These are phyloP conservation scores for Phytophthora cryptogea DNA, from an alignment of 352 stramenopile species.

Conservation along the genomic window DNA sequence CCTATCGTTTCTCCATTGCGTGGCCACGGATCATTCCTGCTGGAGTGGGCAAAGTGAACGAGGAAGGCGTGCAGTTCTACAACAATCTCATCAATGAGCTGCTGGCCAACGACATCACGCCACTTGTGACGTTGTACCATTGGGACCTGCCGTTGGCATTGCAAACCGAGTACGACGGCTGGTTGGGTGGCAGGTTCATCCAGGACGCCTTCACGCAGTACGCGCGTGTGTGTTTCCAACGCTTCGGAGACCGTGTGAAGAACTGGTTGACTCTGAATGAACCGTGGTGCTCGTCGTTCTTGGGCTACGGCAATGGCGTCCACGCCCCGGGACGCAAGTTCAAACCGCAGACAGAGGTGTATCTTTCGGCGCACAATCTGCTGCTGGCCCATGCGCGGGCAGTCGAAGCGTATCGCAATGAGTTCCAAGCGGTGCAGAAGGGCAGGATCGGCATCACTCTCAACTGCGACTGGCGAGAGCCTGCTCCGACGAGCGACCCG, in stretches of 20 bases:
- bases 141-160: slow-evolving; percentile 93
- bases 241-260: slow-evolving; percentile 93
- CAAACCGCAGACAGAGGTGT: slow-evolving; percentile 64
- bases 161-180: slow-evolving; percentile 83
- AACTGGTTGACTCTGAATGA: slow-evolving; percentile 95
- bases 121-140: slow-evolving; percentile 95
- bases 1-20: slow-evolving; percentile 91
- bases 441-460: slow-evolving; percentile 92
- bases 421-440: slow-evolving; percentile 71
- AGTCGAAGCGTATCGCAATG: slow-evolving; percentile 78
- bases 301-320: slow-evolving; percentile 85
- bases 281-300: slow-evolving; percentile 81
- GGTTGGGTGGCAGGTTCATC: slow-evolving; percentile 50
- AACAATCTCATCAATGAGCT: slow-evolving; percentile 89
- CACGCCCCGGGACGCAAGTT: slow-evolving; percentile 78
- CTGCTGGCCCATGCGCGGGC: slow-evolving; percentile 87
- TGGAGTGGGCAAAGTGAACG: slow-evolving; percentile 77
- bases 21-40: slow-evolving; percentile 92
- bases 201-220: slow-evolving; percentile 81
- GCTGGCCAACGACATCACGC: slow-evolving; percentile 81
- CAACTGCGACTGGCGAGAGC: slow-evolving; percentile 91
- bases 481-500: slow-evolving; percentile 48
- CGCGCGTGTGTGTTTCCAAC: slow-evolving; percentile 86
- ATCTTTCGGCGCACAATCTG: slow-evolving; percentile 87
- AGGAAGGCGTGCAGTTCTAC: slow-evolving; percentile 91